These are phyloP conservation scores for Mallotus japonicus DNA, from an alignment of 441 rosid genomes.

Conservation along the genomic window DNA sequence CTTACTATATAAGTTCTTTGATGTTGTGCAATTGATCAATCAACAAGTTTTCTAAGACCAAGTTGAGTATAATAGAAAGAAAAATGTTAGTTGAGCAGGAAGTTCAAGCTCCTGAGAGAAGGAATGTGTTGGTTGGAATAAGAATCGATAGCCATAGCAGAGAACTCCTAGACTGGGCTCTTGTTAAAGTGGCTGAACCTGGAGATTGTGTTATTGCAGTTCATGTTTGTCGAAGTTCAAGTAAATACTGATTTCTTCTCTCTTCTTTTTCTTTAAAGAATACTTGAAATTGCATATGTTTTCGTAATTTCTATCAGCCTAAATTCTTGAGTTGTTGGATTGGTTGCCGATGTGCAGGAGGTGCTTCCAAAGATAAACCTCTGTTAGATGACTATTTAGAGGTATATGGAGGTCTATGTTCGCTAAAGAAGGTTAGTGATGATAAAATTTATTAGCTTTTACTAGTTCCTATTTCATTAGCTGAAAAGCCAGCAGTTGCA, in stretches of 20 bases:
- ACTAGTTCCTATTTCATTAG: neutral
- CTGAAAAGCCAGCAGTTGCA: conserved; percentile 5
- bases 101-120: conserved; percentile 36
- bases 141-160: conserved; percentile 54
- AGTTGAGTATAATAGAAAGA: neutral
- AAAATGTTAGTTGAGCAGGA: conserved; percentile 47
- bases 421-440: conserved; percentile 57
- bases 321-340: neutral
- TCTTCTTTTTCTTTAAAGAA: neutral
- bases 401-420: conserved; percentile 58
- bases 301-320: neutral
- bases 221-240: conserved; percentile 65
- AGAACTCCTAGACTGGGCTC: conserved; percentile 74
- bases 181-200: conserved; percentile 75
- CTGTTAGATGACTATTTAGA: conserved; percentile 59
- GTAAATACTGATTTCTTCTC: conserved; percentile 27
- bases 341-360: conserved; percentile 38
- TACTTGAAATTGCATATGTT: neutral
- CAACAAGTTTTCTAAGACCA: neutral
- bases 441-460: neutral
- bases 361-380: conserved; percentile 41
- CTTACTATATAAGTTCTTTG: conserved; percentile 16
- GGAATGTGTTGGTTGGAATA: conserved; percentile 68
- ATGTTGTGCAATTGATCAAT: conserved; percentile 14
- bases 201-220: conserved; percentile 77